Percentiles rank a stretch among this genome's conserved stretches.
Evolutionary conservation across 805 yeast species (phyloP).

Genomic region (Saccharomycopsis lassenensis): DNA sequence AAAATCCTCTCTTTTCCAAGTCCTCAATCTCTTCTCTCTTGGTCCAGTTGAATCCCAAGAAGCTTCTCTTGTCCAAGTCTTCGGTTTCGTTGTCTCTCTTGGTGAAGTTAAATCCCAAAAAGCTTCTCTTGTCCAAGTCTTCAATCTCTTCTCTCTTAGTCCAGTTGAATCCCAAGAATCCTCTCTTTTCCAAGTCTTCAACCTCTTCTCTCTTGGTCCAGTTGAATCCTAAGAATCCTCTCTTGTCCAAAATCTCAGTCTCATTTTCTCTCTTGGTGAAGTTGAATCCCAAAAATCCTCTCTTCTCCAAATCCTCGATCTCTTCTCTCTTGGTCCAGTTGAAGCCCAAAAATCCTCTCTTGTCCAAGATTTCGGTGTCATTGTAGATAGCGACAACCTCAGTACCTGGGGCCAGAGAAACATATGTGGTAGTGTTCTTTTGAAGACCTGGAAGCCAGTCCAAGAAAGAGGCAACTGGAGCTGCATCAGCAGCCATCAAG

Average conservation of each 20-base stretch:
- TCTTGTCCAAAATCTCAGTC: background rate
- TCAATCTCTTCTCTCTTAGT: constrained; percentile 2
- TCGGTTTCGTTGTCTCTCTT: constrained; percentile 1
- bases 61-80: constrained; percentile 1
- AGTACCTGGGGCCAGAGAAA: background rate
- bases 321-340: constrained; percentile 8
- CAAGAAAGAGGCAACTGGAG: constrained; percentile 4
- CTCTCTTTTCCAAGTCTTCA: constrained; percentile 1
- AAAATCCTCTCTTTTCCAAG: constrained; percentile 7
- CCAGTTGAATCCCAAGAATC: constrained; percentile 7
- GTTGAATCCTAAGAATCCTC: constrained; percentile 5
- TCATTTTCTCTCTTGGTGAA: constrained; percentile 4
- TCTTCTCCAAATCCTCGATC: background rate
- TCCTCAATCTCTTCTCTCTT: background rate
- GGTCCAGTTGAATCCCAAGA: constrained; percentile 7
- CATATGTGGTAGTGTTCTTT: background rate
- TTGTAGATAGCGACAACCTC: background rate
- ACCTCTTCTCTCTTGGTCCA: constrained; percentile 3
- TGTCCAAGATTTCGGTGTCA: background rate
- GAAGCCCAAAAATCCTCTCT: constrained; percentile 4
- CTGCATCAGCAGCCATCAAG: constrained; percentile 3
- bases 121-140: constrained; percentile 2
- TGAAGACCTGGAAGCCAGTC: background rate
- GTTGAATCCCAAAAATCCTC: constrained; percentile 1
- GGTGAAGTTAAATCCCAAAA: constrained; percentile 1